These are phyloP conservation scores for Colletotrichum liriopes DNA, from an alignment of 2,329 filamentous ascomycete species.

Conservation along the genomic window DNA sequence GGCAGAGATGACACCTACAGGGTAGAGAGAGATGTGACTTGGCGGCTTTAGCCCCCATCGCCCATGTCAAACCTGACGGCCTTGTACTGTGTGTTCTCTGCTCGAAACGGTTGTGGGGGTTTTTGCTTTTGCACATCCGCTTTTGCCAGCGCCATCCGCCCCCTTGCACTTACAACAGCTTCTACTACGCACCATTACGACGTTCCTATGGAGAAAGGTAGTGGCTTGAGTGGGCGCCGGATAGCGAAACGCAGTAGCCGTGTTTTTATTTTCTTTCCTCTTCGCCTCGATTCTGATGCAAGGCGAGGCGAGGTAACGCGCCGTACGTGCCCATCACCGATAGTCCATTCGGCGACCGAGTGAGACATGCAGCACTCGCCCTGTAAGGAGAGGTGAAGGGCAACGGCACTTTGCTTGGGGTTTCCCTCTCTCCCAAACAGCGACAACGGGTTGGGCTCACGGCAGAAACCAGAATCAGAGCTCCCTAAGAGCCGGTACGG, in stretches of 20 bases:
- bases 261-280: neutral
- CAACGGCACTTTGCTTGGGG: neutral
- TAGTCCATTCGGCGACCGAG: neutral
- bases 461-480: neutral
- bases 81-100: neutral
- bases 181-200: slow-evolving; percentile 13
- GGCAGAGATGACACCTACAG: neutral
- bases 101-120: slow-evolving; percentile 16
- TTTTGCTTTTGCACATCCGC: neutral
- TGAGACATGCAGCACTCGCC: neutral
- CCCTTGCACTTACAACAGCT: slow-evolving; percentile 9
- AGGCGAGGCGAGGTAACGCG: neutral
- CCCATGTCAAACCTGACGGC: neutral
- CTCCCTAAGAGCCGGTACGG: neutral
- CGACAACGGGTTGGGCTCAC: neutral
- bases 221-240: slow-evolving; percentile 5
- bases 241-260: slow-evolving; percentile 7
- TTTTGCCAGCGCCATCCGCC: neutral
- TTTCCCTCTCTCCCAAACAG: neutral
- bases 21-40: slow-evolving; percentile 2
- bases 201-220: neutral
- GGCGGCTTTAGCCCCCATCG: slow-evolving; percentile 6
- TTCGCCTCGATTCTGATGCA: neutral
- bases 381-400: neutral
- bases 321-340: neutral